Conservation (phyloP, 2,329 filamentous ascomycete species). For the Chaetomium globosum region DNA sequence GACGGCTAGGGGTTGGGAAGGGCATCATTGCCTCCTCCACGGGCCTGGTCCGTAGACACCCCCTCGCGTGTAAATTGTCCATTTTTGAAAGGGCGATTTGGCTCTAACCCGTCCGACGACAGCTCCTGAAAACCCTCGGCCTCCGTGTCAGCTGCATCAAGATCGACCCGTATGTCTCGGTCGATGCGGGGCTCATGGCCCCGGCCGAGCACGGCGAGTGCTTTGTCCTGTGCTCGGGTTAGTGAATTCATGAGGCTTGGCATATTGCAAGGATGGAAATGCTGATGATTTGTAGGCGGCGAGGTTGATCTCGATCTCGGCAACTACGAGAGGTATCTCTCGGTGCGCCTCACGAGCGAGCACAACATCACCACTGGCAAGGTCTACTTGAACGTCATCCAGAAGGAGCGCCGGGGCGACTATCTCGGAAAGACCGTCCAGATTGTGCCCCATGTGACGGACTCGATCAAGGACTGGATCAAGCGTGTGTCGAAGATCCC, state of each 20-base stretch:
- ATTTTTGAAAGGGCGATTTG: neutral
- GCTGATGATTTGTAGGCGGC: slow-evolving; percentile 27
- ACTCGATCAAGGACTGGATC: slow-evolving; percentile 92
- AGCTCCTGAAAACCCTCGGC: slow-evolving; percentile 75
- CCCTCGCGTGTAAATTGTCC: neutral
- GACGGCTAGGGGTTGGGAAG: slow-evolving; percentile 28
- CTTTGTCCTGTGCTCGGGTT: slow-evolving; percentile 65
- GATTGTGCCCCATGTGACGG: slow-evolving; percentile 88
- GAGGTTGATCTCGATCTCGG: slow-evolving; percentile 58
- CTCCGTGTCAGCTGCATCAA: slow-evolving; percentile 66
- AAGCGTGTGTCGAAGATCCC: slow-evolving; percentile 81
- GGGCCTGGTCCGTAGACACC: slow-evolving; percentile 26
- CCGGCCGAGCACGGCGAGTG: slow-evolving; percentile 71
- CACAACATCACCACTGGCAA: slow-evolving; percentile 98
- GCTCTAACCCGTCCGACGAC: slow-evolving; percentile 19
- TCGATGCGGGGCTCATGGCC: slow-evolving; percentile 70
- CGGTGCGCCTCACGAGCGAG: slow-evolving; percentile 70
- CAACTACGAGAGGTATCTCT: slow-evolving; percentile 54
- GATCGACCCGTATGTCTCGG: slow-evolving; percentile 70
- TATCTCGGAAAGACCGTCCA: slow-evolving; percentile 90
- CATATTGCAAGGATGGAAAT: neutral
- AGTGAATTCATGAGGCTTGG: neutral
- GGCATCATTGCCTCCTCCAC: slow-evolving; percentile 32
- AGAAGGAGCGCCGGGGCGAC: slow-evolving; percentile 66
- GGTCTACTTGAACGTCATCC: slow-evolving; percentile 87